Evolutionary conservation across 768 basidiomycete species (phyloP).

Genomic region (Tylopilus sp.): DNA sequence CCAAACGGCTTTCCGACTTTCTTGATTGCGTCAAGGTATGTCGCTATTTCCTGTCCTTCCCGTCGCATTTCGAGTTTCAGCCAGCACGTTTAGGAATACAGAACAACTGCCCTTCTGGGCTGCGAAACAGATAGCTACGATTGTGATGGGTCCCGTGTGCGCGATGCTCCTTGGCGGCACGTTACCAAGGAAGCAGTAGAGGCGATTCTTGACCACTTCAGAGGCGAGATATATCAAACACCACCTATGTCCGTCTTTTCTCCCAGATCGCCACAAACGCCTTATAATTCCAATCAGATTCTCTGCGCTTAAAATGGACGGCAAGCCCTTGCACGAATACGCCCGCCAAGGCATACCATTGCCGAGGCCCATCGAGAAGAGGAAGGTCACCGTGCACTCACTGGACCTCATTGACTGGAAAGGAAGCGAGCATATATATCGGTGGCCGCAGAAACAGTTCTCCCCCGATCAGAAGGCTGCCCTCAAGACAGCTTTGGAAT

Average conservation of each 20-base stretch:
- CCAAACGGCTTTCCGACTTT: constrained; percentile 81
- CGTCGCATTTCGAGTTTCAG: constrained; percentile 14
- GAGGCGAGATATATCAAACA: constrained; percentile 84
- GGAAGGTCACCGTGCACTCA: constrained; percentile 77
- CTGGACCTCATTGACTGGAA: constrained; percentile 79
- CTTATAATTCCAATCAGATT: constrained; percentile 53
- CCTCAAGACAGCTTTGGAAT: constrained; percentile 59
- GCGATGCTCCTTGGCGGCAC: constrained; percentile 76
- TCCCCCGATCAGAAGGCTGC: constrained; percentile 65
- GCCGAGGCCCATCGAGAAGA: constrained; percentile 89
- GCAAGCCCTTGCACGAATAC: constrained; percentile 92
- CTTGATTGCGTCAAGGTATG: constrained; percentile 85
- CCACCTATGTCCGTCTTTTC: constrained; percentile 75
- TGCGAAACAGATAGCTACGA: constrained; percentile 96
- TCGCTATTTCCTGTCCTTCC: neutral
- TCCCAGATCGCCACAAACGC: neutral
- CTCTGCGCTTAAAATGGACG: constrained; percentile 98
- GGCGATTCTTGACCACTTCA: constrained; percentile 62
- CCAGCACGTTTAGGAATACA: constrained; percentile 67
- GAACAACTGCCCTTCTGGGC: constrained; percentile 85
- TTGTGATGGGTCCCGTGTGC: constrained; percentile 79
- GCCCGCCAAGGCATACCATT: constrained; percentile 88
- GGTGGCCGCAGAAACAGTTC: constrained; percentile 72
- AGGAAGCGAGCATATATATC: constrained; percentile 69
- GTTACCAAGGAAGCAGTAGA: constrained; percentile 79